Conservation (phyloP, 257 asterid species). For the Thymus quinquecostatus region DNA sequence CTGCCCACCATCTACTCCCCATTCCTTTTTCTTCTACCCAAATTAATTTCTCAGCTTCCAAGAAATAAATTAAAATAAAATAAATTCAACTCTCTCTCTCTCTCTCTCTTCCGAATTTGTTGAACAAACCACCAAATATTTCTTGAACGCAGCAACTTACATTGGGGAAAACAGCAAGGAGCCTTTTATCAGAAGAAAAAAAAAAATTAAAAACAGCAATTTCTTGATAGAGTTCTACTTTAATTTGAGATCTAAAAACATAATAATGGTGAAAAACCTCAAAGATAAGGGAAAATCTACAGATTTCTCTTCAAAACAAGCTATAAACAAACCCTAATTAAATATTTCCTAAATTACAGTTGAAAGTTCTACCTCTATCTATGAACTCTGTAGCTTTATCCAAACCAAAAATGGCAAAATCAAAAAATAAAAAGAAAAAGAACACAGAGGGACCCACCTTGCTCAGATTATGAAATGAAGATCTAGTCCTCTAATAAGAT, state of each 20-base stretch:
- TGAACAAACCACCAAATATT: conserved; percentile 36
- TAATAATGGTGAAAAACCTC: neutral
- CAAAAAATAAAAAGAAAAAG: neutral
- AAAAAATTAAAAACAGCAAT: neutral
- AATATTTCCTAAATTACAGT: conserved; percentile 6
- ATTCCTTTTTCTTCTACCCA: conserved; percentile 32
- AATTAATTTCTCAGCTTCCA: conserved; percentile 29
- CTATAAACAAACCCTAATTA: neutral
- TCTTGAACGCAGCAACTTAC: conserved; percentile 31
- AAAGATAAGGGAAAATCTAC: neutral
- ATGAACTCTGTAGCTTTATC: neutral
- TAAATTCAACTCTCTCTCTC: neutral
- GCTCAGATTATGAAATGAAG: neutral
- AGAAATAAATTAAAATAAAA: conserved; percentile 12
- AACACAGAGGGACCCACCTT: neutral
- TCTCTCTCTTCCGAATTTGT: conserved; percentile 30
- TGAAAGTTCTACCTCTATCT: conserved; percentile 26
- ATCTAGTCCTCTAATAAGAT: conserved; percentile 17
- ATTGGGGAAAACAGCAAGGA: neutral
- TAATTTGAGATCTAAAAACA: conserved; percentile 24
- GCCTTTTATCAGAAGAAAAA: neutral
- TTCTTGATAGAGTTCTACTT: neutral
- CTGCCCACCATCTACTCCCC: conserved; percentile 86
- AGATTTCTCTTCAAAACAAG: neutral
- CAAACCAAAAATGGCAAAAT: neutral